phyloP scores from a whole-genome alignment of 805 yeast genomes.

The Teunomyces lycoperdinae region DNA sequence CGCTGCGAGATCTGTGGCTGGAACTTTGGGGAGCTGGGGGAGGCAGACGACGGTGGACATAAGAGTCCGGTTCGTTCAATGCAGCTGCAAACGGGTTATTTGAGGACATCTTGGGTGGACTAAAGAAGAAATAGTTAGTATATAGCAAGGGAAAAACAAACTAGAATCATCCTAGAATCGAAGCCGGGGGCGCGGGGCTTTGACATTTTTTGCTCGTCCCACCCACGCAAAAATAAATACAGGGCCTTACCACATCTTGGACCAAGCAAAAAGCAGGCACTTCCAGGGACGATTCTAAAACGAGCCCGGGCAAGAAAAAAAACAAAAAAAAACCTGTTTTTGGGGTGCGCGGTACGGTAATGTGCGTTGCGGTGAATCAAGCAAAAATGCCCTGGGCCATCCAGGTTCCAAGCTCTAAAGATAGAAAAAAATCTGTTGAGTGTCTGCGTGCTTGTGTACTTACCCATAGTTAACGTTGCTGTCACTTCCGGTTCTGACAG shows the following conservation, averaged over 20 bases:
- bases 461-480: constrained; percentile 33
- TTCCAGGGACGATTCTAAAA: background rate
- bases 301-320: background rate
- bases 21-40: constrained; percentile 32
- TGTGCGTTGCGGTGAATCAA: background rate
- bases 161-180: background rate
- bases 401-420: background rate
- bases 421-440: background rate
- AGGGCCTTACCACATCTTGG: no score
- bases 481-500: constrained; percentile 34
- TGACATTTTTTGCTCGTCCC: background rate
- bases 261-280: background rate
- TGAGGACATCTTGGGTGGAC: constrained; percentile 33
- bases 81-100: constrained; percentile 57
- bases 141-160: background rate
- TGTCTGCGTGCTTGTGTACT: constrained; percentile 12
- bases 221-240: background rate
- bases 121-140: constrained; percentile 9
- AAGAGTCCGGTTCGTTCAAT: constrained; percentile 35
- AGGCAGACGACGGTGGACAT: constrained; percentile 35
- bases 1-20: constrained; percentile 9
- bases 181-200: background rate
- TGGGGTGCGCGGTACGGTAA: background rate
- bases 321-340: background rate
- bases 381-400: background rate